Evolutionary conservation across 2,329 filamentous ascomycete species (phyloP).

Genomic region (Polytolypa hystricis): DNA sequence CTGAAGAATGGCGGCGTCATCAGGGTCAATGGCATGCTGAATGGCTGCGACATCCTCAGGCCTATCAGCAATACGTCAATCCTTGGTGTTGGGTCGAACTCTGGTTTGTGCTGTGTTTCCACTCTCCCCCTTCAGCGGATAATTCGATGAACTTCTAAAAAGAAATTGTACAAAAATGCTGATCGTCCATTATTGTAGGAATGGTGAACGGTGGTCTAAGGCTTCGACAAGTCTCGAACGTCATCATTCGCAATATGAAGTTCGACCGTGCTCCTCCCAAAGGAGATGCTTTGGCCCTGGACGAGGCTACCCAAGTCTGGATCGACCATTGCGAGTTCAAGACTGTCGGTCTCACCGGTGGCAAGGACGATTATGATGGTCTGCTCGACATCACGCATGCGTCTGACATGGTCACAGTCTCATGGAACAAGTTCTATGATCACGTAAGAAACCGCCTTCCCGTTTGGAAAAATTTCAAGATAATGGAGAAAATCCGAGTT

Average conservation of each 20-base stretch:
- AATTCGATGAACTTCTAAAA: not conserved
- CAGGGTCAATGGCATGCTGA: conserved; percentile 36
- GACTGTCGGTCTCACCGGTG: conserved; percentile 22
- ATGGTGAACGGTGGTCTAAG: conserved; percentile 27
- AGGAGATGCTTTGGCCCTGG: conserved; percentile 43
- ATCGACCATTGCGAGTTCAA: conserved; percentile 37
- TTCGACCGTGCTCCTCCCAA: conserved; percentile 38
- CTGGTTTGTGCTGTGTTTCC: conserved; percentile 24
- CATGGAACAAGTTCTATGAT: conserved; percentile 34
- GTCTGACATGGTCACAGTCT: conserved; percentile 35
- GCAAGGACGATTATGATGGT: conserved; percentile 33
- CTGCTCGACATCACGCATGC: conserved; percentile 33
- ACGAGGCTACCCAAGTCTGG: conserved; percentile 40
- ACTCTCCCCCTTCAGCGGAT: not conserved
- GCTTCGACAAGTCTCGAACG: conserved; percentile 31
- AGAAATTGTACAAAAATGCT: no score
- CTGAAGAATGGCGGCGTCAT: conserved; percentile 33
- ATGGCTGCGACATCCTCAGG: conserved; percentile 33
- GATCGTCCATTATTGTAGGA: conserved; percentile 35
- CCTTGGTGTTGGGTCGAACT: conserved; percentile 38
- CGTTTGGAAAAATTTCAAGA: no score
- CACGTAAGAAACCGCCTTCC: conserved; percentile 17
- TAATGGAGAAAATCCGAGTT: not conserved
- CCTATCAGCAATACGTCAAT: conserved; percentile 42
- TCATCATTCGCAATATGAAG: conserved; percentile 38